phyloP scores from a whole-genome alignment of 129 eudicot genomes.

The Artemisia argyi region DNA sequence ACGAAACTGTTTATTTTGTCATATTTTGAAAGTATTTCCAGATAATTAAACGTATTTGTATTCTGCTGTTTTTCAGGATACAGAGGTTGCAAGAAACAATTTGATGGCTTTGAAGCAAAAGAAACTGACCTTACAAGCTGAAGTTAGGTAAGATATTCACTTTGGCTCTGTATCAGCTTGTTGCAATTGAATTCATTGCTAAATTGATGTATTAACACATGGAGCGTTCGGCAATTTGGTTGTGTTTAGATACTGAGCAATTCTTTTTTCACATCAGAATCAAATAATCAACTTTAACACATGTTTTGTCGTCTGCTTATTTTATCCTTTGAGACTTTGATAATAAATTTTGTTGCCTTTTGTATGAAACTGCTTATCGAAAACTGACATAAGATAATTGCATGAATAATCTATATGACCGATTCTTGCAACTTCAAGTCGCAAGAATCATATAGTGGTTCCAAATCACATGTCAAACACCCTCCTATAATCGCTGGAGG shows the following conservation, averaged over 20 bases:
- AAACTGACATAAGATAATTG: too few species aligned
- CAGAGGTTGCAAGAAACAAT: slow-evolving; percentile 43
- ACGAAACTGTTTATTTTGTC: background rate
- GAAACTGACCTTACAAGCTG: slow-evolving; percentile 54
- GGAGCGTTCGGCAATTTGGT: background rate
- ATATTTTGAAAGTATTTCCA: background rate
- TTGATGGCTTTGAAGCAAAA: slow-evolving; percentile 49
- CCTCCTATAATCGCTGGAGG: too few species aligned
- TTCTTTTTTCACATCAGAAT: background rate
- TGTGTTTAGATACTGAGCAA: background rate
- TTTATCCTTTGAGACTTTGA: too few species aligned
- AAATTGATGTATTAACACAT: background rate
- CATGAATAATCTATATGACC: too few species aligned
- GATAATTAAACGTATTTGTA: background rate
- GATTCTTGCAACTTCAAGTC: too few species aligned
- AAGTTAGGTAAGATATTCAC: slow-evolving; percentile 65
- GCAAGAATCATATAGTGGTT: too few species aligned
- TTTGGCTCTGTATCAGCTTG: background rate
- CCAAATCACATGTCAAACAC: too few species aligned
- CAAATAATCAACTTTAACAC: too few species aligned
- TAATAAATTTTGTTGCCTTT: too few species aligned
- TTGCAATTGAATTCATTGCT: background rate
- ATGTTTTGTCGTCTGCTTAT: too few species aligned
- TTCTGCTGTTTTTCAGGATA: slow-evolving; percentile 44
- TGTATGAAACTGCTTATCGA: too few species aligned